These are phyloP conservation scores for Blastocystis sp. DNA, from an alignment of 352 stramenopile species.

Conservation along the genomic window DNA sequence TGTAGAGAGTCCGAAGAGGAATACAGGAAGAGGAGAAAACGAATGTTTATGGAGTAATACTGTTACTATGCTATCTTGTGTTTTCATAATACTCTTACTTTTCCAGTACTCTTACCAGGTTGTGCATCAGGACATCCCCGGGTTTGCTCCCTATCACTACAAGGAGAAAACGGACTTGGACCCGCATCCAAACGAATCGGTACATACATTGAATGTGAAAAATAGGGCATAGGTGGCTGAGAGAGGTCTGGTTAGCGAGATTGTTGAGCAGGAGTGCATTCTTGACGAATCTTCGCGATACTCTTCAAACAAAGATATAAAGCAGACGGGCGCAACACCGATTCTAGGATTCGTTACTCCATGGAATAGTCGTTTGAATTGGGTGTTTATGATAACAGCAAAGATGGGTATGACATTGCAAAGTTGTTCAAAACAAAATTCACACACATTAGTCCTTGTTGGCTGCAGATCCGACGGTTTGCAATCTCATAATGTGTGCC, in stretches of 20 bases:
- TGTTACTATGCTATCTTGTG: background rate
- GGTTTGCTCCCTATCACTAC: background rate
- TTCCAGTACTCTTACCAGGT: background rate
- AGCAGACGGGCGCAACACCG: background rate
- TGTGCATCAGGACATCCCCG: background rate
- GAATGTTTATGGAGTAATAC: background rate
- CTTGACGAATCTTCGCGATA: slow-evolving; percentile 19
- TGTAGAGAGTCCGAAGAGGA: slow-evolving; percentile 8
- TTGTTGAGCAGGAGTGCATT: background rate
- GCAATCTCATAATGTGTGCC: background rate
- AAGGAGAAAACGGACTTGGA: background rate
- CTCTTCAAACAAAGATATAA: background rate
- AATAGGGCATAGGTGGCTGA: background rate
- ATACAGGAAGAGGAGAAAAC: background rate
- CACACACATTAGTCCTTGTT: slow-evolving; percentile 58
- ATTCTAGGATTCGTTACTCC: slow-evolving; percentile 58
- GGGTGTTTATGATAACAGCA: background rate
- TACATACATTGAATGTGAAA: background rate
- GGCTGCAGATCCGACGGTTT: slow-evolving; percentile 21
- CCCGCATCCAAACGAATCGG: background rate
- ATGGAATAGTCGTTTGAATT: slow-evolving; percentile 37
- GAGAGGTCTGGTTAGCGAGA: slow-evolving; percentile 10
- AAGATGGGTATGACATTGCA: slow-evolving; percentile 51
- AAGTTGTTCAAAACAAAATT: slow-evolving; percentile 36
- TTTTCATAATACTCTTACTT: background rate